Evolutionary conservation across 352 stramenopile genomes (phyloP), one percentile per base, ranked within the genome.

Genomic region (Pythium chondricola): DNA sequence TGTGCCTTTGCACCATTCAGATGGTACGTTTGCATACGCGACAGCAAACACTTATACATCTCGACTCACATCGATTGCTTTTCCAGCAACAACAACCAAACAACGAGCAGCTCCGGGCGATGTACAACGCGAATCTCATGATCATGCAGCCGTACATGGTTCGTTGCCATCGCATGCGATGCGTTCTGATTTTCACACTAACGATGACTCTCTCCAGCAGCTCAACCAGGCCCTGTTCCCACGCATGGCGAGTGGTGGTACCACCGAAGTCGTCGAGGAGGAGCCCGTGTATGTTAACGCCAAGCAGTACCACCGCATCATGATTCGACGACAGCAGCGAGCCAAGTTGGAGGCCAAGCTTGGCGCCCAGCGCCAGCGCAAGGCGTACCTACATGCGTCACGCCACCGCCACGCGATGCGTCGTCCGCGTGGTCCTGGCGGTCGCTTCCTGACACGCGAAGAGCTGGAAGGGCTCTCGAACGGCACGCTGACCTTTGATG

Each of bases 261-360:
- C 71, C 4, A 67, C 45, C 21, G 73, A 89, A 48, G 67, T 80
- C 54, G 61, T 77, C 3, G 84, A 95, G 27, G 84, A 95, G 55
- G 82, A 93, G 42, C 84, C 84, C 5, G 81, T 95, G 31, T 95
- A 94, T 55, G 85, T 95, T 31, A 95, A 95, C 53, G 85, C 83
- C 42, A 95, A 95, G 67, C 85, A 95, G 56, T 95, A 95, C 55
- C 80, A 93, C 56, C 78, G 85, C 17, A 95, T 95, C 53, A 85
- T 95, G 73, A 83, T 93, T 43, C 83, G 85, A 35, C 75, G 85
- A 48, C 77, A 95, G 48, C 81, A 92, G 57, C 72, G 83, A 26
- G 79, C 83, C 35, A 95, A 95, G 56, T 71, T 93, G 16, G 85
- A 94, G 51, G 76, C 80, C 24, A 92, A 94, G 58, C 64, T 93